Base-by-base conservation (phyloP, 2,329 filamentous ascomycete genomes). In the Epichloe sp. region DNA sequence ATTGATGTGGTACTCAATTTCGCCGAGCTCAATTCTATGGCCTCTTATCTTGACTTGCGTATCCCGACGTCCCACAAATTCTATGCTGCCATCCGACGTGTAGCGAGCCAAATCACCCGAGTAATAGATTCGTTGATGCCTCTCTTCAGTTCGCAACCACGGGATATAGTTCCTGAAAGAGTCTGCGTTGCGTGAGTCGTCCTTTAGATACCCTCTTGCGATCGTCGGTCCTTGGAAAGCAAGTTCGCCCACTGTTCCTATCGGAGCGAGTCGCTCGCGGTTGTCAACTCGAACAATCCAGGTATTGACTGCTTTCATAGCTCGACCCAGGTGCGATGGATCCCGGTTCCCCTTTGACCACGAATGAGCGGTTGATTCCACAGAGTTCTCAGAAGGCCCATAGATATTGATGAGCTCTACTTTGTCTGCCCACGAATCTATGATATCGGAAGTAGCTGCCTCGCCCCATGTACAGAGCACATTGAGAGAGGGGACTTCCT, bases 1-100 rank as follows among this genome's bases (percentile, higher is more conserved):
- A 26, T 37, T 37, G 21, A 46, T 14, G 17, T 46, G 44, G 14
- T 61, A 53, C 54, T 67, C 63, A 6, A 67, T 58, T 38, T 67
- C 65, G 1, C 58, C 63, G 0, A 63, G 55, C 42, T 67, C 65
- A 5, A 66, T 56, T 12, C 65, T 59, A 19, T 67, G 63, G 6
- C 65, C 64, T n/a, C 59, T 59, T 4, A 67, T 57, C 54, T 67
- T 67, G 53, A 66, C 57, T 49, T 67, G 63, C 1, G 55, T 44
- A 4, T 66, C 64, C 8, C 57, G 60, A 0, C 64, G 58, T 1
- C 64, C 63, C 0, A 55, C 42, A 7, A 58, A 60, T 15, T 60
- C 53, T 15, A 64, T 46, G 0, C 47, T 57, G 0, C 61, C 60
- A 10, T 63, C 60, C 3, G 53, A 49, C 15, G 65, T 70, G 6